Percentiles rank a stretch among this genome's conserved stretches.
These are phyloP conservation scores for Ascochyta pisi DNA, from an alignment of 2,329 filamentous ascomycete species.

Conservation along the genomic window DNA sequence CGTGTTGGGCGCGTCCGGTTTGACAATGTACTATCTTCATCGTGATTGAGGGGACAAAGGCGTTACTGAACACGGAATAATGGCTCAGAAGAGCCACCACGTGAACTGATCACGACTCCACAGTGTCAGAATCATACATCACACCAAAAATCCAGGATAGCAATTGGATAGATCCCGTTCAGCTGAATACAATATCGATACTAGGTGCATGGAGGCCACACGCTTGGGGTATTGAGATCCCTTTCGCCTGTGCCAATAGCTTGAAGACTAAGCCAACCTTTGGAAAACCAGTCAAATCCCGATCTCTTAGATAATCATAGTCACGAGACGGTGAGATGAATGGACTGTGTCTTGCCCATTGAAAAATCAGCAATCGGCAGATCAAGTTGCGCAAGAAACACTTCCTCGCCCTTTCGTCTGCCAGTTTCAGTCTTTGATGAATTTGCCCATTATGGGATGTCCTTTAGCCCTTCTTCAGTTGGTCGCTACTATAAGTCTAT, in stretches of 20 bases:
- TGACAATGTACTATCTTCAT: background rate
- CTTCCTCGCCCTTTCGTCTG: background rate
- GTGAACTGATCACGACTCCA: background rate
- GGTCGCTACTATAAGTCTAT: slow-evolving; percentile 3
- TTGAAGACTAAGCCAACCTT: background rate
- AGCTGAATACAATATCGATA: background rate
- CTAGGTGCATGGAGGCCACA: slow-evolving; percentile 1
- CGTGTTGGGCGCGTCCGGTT: background rate
- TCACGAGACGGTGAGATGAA: slow-evolving; percentile 1
- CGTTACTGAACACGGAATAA: background rate
- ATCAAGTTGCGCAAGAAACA: background rate
- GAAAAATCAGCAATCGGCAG: slow-evolving; percentile 5
- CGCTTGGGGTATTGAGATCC: background rate
- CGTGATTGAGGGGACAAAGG: background rate
- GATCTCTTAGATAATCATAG: background rate
- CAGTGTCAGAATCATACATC: background rate
- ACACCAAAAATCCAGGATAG: background rate
- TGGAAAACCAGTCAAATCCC: background rate
- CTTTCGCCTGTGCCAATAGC: background rate
- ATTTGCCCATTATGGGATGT: slow-evolving; percentile 8
- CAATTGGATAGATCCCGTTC: slow-evolving; percentile 1
- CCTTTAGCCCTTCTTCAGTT: background rate
- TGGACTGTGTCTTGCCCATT: background rate
- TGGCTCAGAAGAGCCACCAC: slow-evolving; percentile 4
- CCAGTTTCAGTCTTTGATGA: background rate